These are phyloP conservation scores for Rhododendron mucronatum DNA, from an alignment of 148 eudicot genomes.

Conservation along the genomic window DNA sequence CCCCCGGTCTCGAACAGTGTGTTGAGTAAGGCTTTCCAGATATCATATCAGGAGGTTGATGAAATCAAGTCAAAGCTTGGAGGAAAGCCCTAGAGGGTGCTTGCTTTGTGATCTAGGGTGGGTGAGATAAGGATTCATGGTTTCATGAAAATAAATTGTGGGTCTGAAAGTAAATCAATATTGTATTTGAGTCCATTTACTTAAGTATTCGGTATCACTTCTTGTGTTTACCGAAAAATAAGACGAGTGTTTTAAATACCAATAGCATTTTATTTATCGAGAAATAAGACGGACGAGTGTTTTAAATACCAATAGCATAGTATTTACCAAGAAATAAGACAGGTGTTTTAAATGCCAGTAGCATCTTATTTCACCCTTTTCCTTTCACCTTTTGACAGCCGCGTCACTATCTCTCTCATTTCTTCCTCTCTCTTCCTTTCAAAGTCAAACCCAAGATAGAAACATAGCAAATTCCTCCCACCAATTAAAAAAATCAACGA, in stretches of 20 bases:
- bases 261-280: too few species aligned
- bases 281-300: too few species aligned
- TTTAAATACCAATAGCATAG: too few species aligned
- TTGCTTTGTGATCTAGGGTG: not conserved
- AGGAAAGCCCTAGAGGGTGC: not conserved
- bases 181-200: not conserved
- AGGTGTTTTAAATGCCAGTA: too few species aligned
- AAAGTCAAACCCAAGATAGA: too few species aligned
- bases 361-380: too few species aligned
- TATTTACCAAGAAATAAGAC: too few species aligned
- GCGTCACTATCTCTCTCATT: too few species aligned
- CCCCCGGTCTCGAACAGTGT: slow-evolving; percentile 15
- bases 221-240: not conserved
- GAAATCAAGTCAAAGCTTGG: slow-evolving; percentile 10
- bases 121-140: not conserved
- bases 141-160: not conserved
- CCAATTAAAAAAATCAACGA: too few species aligned
- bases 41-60: not conserved
- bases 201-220: not conserved
- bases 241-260: not conserved
- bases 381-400: too few species aligned
- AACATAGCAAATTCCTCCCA: too few species aligned
- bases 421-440: too few species aligned
- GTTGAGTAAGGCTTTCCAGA: slow-evolving; percentile 17
- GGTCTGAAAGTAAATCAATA: not conserved